Conservation (phyloP, 106 monocot genomes). For the Allium fistulosum region DNA sequence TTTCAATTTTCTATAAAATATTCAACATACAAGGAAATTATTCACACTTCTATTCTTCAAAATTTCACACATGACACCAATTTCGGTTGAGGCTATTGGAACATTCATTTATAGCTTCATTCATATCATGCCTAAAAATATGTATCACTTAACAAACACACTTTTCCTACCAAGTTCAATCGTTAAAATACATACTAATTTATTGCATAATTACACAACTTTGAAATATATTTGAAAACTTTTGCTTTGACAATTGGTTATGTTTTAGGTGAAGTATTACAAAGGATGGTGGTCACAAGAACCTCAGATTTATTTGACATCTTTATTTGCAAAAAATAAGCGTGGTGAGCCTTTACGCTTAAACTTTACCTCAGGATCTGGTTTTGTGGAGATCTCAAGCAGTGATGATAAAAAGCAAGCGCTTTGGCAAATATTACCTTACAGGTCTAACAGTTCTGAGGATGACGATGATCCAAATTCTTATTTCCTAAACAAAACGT, state of each 20-base stretch:
- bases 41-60: too few species aligned
- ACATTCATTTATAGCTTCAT: too few species aligned
- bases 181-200: too few species aligned
- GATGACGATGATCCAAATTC: constrained; percentile 28
- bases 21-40: too few species aligned
- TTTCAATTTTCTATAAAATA: too few species aligned
- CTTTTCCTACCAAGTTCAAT: too few species aligned
- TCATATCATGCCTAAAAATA: too few species aligned
- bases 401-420: constrained; percentile 32
- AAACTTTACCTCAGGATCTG: constrained; percentile 47
- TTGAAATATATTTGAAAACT: background rate
- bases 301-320: constrained; percentile 51
- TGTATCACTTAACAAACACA: too few species aligned
- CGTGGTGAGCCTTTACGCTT: constrained; percentile 43
- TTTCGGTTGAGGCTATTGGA: too few species aligned
- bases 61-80: too few species aligned
- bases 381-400: constrained; percentile 67
- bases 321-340: constrained; percentile 62
- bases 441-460: constrained; percentile 19
- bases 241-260: background rate
- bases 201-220: too few species aligned
- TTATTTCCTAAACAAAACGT: constrained; percentile 31
- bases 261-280: constrained; percentile 64
- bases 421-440: constrained; percentile 52
- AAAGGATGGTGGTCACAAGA: constrained; percentile 36